phyloP scores from a whole-genome alignment of 1,139 yeast species.

The Candida labiduridarum region DNA sequence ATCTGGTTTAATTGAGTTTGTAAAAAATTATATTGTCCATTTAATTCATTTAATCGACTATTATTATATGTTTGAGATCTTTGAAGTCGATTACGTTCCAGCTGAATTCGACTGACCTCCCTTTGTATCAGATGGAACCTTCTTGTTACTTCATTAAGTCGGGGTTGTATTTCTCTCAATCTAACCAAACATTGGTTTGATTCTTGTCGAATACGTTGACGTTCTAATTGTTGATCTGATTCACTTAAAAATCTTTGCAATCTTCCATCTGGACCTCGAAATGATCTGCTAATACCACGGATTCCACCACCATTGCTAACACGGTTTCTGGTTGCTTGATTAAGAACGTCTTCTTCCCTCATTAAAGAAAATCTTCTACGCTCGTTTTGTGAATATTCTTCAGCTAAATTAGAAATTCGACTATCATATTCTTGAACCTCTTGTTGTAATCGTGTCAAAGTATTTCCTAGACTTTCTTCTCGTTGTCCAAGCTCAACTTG shows the following conservation, averaged over 20 bases:
- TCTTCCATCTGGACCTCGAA: neutral
- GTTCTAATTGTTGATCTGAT: neutral
- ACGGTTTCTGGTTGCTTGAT: too few relatives aligned
- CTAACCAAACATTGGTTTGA: neutral
- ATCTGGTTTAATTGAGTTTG: neutral
- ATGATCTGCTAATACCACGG: neutral
- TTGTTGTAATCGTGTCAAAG: too few relatives aligned
- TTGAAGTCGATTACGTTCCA: neutral
- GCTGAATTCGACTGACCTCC: neutral
- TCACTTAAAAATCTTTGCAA: neutral
- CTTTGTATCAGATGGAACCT: neutral
- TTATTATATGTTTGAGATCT: neutral
- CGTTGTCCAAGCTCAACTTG: neutral
- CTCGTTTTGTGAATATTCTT: too few relatives aligned
- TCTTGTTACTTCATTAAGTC: neutral
- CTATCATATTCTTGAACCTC: too few relatives aligned
- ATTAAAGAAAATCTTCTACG: too few relatives aligned
- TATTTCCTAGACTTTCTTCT: too few relatives aligned
- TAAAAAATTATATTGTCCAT: neutral
- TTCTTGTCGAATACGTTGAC: constrained; percentile 1
- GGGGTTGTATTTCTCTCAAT: neutral
- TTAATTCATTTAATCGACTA: neutral
- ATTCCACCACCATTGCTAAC: neutral
- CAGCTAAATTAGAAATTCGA: too few relatives aligned
- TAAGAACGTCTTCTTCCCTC: too few relatives aligned